Base-by-base conservation (phyloP, 1,139 yeast species). In the Suzukiozyma palmioleophila region DNA sequence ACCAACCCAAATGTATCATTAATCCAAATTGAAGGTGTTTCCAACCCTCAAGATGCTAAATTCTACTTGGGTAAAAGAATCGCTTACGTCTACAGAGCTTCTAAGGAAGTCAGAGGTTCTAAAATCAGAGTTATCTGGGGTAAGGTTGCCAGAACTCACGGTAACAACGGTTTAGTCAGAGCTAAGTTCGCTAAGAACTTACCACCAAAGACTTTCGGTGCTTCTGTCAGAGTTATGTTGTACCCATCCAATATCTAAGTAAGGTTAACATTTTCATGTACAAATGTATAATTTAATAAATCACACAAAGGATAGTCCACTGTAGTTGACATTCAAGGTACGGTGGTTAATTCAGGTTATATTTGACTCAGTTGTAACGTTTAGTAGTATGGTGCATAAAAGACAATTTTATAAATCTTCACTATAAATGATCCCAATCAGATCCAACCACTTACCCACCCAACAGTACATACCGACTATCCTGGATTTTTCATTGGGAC, bases 101-200 rank as follows among this genome's bases (percentile, higher is more conserved):
- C 86, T 66, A 92, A 90, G 81, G 97, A 90, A 79, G 76, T 89
- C 66, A 87, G 96, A 82, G 97, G 97, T 70, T 79, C 97, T 64
- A 92, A 92, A 82, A 86, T 92, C 79, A 89, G 98, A 82, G 97
- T 94, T 66, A 89, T 92, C 79, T 92, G 98, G 98, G 98, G 98
- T 75, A 85, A 85, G 77, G 81, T 92, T 62, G 79, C 95, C 77
- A 89, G 97, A 84, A 77, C 97, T 61, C 98, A 92, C 85, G 98
- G 98, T 75, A 87, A 84, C 92, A 79, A 85, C 64, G 98, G 98
- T 77, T 78, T 87, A 60, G 97, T 92, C 62, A 92, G 98, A 79
- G 98, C 98, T 68, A 87, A 82, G 79, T 92, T 92, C 94, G 90
- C 87, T 79, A 84, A 87, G 78, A 92, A 92, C 90, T 85, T 92